Conservation (phyloP, 345 rosid species). For the Salix suchowensis region DNA sequence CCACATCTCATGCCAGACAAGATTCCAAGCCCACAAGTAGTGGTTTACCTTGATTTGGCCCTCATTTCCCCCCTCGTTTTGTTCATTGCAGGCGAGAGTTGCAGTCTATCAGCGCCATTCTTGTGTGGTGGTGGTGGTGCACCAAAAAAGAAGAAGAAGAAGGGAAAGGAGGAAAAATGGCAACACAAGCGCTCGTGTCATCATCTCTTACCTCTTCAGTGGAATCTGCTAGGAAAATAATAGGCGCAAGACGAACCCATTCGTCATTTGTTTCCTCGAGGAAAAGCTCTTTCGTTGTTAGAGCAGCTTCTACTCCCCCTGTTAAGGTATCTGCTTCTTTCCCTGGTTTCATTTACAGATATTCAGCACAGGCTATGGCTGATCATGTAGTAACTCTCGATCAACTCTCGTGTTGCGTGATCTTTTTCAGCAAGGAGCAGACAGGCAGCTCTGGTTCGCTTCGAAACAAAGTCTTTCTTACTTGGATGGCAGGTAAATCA, state of each 20-base stretch:
- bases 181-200: constrained; percentile 86
- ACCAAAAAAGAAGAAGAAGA: no score
- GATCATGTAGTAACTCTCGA: background rate
- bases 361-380: no score
- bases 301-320: constrained; percentile 86
- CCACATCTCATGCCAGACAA: constrained; percentile 19
- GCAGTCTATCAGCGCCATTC: no score
- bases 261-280: constrained; percentile 38
- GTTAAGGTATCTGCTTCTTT: constrained; percentile 53
- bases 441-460: constrained; percentile 90
- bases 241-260: constrained; percentile 45
- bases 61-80: background rate
- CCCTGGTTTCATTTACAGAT: background rate
- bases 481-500: constrained; percentile 88
- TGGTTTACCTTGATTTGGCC: constrained; percentile 20
- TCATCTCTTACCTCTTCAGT: constrained; percentile 74
- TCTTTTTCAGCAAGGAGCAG: constrained; percentile 69
- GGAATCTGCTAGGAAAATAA: constrained; percentile 67
- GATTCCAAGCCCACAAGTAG: constrained; percentile 27
- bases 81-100: constrained; percentile 8
- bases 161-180: constrained; percentile 37
- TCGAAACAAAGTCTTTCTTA: constrained; percentile 83
- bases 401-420: background rate
- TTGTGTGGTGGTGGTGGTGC: no score
- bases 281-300: constrained; percentile 60